phyloP scores from a whole-genome alignment of 495 filamentous ascomycete species.

The Trichoderma reesei region DNA sequence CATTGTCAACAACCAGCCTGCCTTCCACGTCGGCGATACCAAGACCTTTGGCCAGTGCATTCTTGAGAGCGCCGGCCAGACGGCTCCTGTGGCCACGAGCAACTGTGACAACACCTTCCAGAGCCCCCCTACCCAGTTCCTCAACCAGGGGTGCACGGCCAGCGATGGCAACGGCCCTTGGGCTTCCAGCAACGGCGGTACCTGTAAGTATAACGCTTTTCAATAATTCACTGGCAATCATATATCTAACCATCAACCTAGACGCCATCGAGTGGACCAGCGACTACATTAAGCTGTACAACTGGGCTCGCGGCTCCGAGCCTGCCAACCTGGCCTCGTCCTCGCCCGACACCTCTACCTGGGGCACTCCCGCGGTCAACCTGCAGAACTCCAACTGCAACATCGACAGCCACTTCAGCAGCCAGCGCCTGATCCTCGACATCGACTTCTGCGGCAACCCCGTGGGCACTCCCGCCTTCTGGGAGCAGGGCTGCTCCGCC shows the following conservation, averaged over 20 bases:
- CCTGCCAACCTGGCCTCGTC: slow-evolving; percentile 37
- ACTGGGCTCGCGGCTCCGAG: slow-evolving; percentile 49
- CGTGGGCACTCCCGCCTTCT: slow-evolving; percentile 23
- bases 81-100: slow-evolving; percentile 33
- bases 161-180: slow-evolving; percentile 42
- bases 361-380: slow-evolving; percentile 57
- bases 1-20: slow-evolving; percentile 52
- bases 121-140: slow-evolving; percentile 19
- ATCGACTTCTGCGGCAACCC: slow-evolving; percentile 41
- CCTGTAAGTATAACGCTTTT: slow-evolving; percentile 26
- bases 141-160: slow-evolving; percentile 28
- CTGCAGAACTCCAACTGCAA: slow-evolving; percentile 31
- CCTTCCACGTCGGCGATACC: slow-evolving; percentile 60
- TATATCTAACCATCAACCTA: slow-evolving; percentile 7
- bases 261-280: slow-evolving; percentile 64
- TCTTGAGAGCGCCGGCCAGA: slow-evolving; percentile 36
- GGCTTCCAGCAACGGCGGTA: slow-evolving; percentile 58
- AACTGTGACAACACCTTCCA: slow-evolving; percentile 44
- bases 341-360: slow-evolving; percentile 50
- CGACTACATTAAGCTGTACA: slow-evolving; percentile 59
- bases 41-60: slow-evolving; percentile 48
- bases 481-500: slow-evolving; percentile 16
- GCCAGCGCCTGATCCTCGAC: slow-evolving; percentile 39
- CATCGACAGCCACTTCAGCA: slow-evolving; percentile 33
- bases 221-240: neutral